phyloP scores from a whole-genome alignment of 768 basidiomycete genomes.

The Leccinum olivaceopallidum region DNA sequence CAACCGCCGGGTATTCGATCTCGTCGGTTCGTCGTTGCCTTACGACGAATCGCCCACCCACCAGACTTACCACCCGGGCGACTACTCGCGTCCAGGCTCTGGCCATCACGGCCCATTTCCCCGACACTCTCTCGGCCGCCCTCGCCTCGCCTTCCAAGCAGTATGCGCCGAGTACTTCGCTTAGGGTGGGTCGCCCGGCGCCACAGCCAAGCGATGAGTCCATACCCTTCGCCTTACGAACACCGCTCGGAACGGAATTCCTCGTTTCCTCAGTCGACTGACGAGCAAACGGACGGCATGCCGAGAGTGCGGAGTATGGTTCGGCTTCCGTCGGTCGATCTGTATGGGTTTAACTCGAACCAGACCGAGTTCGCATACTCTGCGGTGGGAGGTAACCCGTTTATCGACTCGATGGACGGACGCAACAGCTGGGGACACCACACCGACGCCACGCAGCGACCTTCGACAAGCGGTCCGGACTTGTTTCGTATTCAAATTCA shows the following conservation, averaged over 20 bases:
- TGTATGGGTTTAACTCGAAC: conserved; percentile 60
- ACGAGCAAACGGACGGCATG: conserved; percentile 45
- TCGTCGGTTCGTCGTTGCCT: conserved; percentile 73
- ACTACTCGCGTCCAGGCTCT: conserved; percentile 75
- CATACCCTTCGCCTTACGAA: conserved; percentile 83
- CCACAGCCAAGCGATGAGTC: conserved; percentile 86
- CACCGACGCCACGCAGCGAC: conserved; percentile 47
- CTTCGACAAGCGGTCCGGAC: conserved; percentile 51
- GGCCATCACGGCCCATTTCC: conserved; percentile 64
- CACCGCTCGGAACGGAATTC: conserved; percentile 67
- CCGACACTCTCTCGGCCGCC: conserved; percentile 68
- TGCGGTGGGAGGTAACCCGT: conserved; percentile 49
- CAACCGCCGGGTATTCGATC: conserved; percentile 86
- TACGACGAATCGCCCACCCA: conserved; percentile 58
- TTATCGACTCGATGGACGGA: conserved; percentile 40
- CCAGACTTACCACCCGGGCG: conserved; percentile 40
- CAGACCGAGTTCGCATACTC: conserved; percentile 84
- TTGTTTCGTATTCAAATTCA: no score
- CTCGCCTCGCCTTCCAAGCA: conserved; percentile 56
- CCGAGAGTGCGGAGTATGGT: conserved; percentile 86
- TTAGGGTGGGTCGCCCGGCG: conserved; percentile 75
- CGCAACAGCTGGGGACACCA: conserved; percentile 44
- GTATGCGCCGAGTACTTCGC: conserved; percentile 47
- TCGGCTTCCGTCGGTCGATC: conserved; percentile 71
- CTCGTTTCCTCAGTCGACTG: conserved; percentile 69